Evolutionary conservation across 306 rosid genomes (phyloP), one percentile per base, ranked within the genome.

Genomic region (Dryas drummondii): DNA sequence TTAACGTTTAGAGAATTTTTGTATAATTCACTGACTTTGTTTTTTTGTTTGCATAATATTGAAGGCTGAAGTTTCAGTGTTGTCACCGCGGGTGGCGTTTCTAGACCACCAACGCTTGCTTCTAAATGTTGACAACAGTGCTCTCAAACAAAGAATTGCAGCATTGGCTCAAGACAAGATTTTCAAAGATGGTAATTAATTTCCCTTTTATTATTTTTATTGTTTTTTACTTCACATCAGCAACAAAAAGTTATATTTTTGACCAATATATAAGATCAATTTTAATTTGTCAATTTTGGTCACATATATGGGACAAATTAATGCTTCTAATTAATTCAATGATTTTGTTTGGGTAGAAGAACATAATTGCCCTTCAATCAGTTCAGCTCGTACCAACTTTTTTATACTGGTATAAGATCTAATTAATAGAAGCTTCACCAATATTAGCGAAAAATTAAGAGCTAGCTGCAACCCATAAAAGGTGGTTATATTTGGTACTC

Each of bases 131-230:
- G 96, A 94, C 80, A 94, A 94, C 84, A 88, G 96, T 88, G 98
- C 97, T 87, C 89, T 94, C 48, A 92, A 94, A 82, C 97, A 92
- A 90, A 85, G 99, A 89, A 92, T 94, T 77, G 99, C 99, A 1
- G 97, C 98, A 10, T 82, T 94, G 27, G 90, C 96, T 0, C 99
- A 92, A 83, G 99, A 94, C 59, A 92, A 92, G 86, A 90, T 94
- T 76, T 94, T 94, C 76, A 94, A 94, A 87, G 99, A 94, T 80
- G 97, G 98, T 90, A 83, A 49, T n/a, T 63, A 32, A 55, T 65
- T 55, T 56, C 61, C 0, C 75, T 17, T 41, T 71, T 62, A 22
- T 27, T 13, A 6, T 5, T 5, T 26, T 15, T 6, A 58, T 58
- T 9, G 10, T 58, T 58, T 58, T 58, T 58, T 22, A 11, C 41